phyloP scores from a whole-genome alignment of 192 early-diverging fungal genomes.

The Coemansia sp. region DNA sequence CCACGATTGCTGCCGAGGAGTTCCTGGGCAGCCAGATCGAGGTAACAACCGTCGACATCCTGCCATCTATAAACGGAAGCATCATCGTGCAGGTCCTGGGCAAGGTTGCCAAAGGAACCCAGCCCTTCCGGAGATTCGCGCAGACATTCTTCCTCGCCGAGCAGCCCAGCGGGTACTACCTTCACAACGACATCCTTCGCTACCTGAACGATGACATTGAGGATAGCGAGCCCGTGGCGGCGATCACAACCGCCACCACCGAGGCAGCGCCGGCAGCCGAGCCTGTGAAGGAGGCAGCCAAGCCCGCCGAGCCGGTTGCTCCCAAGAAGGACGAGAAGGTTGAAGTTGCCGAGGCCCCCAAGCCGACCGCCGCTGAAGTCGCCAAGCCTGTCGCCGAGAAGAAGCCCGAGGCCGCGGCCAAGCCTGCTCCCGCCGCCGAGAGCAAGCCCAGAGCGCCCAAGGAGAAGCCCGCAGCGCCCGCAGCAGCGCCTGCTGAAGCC shows the following conservation, averaged over 20 bases:
- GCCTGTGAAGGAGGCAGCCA: neutral
- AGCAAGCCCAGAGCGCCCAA: constrained; percentile 48
- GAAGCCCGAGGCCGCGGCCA: constrained; percentile 12
- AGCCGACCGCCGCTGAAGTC: constrained; percentile 16
- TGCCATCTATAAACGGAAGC: constrained; percentile 69
- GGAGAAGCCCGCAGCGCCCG: constrained; percentile 34
- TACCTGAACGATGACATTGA: constrained; percentile 88
- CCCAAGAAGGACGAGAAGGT: constrained; percentile 46
- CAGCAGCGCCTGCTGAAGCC: constrained; percentile 1
- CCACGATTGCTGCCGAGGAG: constrained; percentile 68
- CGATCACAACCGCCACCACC: constrained; percentile 10
- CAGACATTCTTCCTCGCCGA: constrained; percentile 91
- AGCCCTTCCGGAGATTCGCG: constrained; percentile 78
- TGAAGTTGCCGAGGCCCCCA: constrained; percentile 20
- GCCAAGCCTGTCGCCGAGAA: constrained; percentile 25
- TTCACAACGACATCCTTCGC: constrained; percentile 92
- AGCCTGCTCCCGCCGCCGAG: constrained; percentile 18
- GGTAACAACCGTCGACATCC: constrained; percentile 84
- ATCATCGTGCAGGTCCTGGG: constrained; percentile 91
- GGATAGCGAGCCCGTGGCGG: constrained; percentile 44
- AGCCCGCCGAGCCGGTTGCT: constrained; percentile 7
- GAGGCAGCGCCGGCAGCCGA: constrained; percentile 16
- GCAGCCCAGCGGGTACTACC: constrained; percentile 89
- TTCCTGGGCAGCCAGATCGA: constrained; percentile 86
- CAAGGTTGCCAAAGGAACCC: constrained; percentile 83